Evolutionary conservation across 805 yeast species (phyloP), one percentile per base, ranked within the genome.

Genomic region (Sugiyamaella floridensis): DNA sequence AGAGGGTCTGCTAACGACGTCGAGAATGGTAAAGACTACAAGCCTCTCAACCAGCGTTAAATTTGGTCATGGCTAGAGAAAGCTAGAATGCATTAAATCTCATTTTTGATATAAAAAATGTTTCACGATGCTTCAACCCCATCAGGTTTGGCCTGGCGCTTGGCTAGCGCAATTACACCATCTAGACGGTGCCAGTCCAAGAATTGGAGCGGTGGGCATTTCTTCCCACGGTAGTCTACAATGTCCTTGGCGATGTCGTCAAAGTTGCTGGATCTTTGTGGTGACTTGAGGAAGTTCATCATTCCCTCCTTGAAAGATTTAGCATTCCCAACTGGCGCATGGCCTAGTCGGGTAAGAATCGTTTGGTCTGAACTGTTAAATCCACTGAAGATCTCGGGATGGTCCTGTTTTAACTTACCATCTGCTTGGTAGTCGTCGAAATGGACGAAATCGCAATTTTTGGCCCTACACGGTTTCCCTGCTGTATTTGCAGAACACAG

Each of bases 361-460:
- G 44, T 43, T 15, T 52, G 53, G 40, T 52, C 58, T 55, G 43
- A 10, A 19, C 37, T 11, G 37, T 32, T 32, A 32, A 14, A 32
- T 32, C n/a, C 37, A 6, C 26, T 22, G 26, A 22, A 2, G 37
- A 11, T 32, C 9, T 4, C 37, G n/a, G n/a, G n/a, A 28, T n/a
- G 22, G n/a, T 12, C 29, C 37, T 4, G n/a, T 11, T 1, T 32
- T n/a, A 8, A 45, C 54, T 34, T 52, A 53, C 59, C 63, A 12
- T 48, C 40, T 15, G 50, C 45, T 10, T 43, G 45, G n/a, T 55
- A 46, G 32, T 55, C 56, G 4, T 48, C 46, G 41, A 59, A 50
- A 51, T 63, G 66, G 16, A 56, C 48, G 37, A 19, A 40, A 6
- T 34, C 29, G 43, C 65, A 62, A 7, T 40, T 29, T 8, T 43